Evolutionary conservation across 257 asterid genomes (phyloP), one percentile per base, ranked within the genome.

Genomic region (Eustoma russellianum): DNA sequence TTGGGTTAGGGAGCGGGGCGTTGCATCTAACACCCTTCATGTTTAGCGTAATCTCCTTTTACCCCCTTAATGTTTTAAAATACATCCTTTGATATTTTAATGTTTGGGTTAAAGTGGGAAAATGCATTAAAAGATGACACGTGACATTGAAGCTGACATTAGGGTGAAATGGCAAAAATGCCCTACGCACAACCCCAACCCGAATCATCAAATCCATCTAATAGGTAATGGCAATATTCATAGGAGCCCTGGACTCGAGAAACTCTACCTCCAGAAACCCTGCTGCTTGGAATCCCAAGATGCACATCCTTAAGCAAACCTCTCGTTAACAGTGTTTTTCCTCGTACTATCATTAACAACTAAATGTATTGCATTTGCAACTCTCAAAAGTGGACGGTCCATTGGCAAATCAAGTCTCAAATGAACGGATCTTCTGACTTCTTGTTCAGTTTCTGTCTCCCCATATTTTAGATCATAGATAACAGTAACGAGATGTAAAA

Each of bases 181-280:
- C n/a, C n/a, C n/a, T n/a, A n/a, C n/a, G n/a, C n/a, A n/a, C n/a
- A n/a, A n/a, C n/a, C n/a, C n/a, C n/a, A n/a, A n/a, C n/a, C 98
- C 95, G 94, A 87, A 73, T 91, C 98, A 66, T 91, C 95, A 81
- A 75, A 71, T 54, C 96, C 96, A 72, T 91, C 94, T 33, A 82
- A 95, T 66, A 91, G 92, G 86, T 91, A 91, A 68, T 91, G 98
- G 64, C 79, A 74, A 62, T 91, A 91, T 67, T 84, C 93, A 55
- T 91, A 91, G 65, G 98, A 87, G 63, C 98, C 98, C 69, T 91
- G 98, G 72, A 87, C 65, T 64, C 85, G 76, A 65, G 94, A 85
- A 54, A 73, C 62, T 46, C 53, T 70, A 48, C 98, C 95, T 57
- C 94, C 94, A 60, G 88, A 74, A 50, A 87, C 97, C 48, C 95